Base-by-base conservation (phyloP, 176 grass and related monocot species). In the Canna indica region DNA sequence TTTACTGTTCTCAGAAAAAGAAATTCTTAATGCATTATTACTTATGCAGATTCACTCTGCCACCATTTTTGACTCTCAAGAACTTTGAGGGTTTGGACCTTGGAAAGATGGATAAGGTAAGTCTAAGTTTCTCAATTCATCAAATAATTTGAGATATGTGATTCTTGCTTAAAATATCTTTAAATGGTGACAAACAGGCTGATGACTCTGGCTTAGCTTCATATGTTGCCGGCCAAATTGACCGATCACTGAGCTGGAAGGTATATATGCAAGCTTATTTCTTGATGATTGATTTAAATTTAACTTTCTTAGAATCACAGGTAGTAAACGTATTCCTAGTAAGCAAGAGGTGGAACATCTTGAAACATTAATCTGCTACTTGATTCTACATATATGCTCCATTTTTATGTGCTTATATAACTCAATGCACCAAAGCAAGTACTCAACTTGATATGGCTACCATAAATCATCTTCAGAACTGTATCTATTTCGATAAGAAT, bases 221-320 rank as follows among this genome's bases (percentile, higher is more conserved):
- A 2, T 99, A 99, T 30, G 94, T 99, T 2, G 86, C 94, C 38
- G 94, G 89, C 7, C 94, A 99, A 80, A 78, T 99, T 62, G 94
- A 99, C 68, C 86, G 89, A 67, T 83, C 94, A 24, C 81, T 99
- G 78, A 99, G 94, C 69, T 99, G 94, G 89, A 99, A 99, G 89
- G 89, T 91, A 83, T n/a, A n/a, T n/a, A n/a, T 52, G 47, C 12
- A 41, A 68, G 38, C 45, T 26, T 59, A 29, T 15, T 17, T 47
- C 34, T 1, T 18, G 25, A 41, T 59, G 53, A 32, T 58, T 39
- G 28, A 29, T 36, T 71, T 30, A 8, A 3, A 15, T 67, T n/a
- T 22, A 14, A 14, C 5, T 46, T 52, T 17, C 20, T 28, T 12
- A 28, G 14, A 36, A 27, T 71, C 28, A n/a, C 65, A 25, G 14